Evolutionary conservation across 441 rosid species (phyloP).

Genomic region (Adansonia gregorii): DNA sequence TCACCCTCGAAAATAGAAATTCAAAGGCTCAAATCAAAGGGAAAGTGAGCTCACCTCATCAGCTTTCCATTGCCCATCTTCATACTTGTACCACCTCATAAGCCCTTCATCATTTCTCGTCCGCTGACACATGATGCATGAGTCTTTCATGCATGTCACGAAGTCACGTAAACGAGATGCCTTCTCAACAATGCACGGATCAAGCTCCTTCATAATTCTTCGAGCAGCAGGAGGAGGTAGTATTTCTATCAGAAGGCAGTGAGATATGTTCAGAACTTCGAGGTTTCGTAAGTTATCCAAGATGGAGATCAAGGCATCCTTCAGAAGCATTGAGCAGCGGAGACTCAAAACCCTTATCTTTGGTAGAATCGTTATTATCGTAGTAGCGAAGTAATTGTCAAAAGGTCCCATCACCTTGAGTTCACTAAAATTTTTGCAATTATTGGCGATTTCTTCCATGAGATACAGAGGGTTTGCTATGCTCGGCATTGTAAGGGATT

Average conservation of each 20-base stretch:
- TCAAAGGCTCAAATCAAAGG: conserved; percentile 45
- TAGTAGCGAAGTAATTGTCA: conserved; percentile 55
- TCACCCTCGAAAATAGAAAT: conserved; percentile 2
- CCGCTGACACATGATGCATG: conserved; percentile 78
- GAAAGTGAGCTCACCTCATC: conserved; percentile 75
- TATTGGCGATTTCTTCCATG: conserved; percentile 68
- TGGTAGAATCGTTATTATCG: conserved; percentile 53
- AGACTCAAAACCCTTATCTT: conserved; percentile 69
- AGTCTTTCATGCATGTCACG: conserved; percentile 63
- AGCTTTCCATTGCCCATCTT: conserved; percentile 78
- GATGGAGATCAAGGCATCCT: conserved; percentile 58
- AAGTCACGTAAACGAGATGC: conserved; percentile 61
- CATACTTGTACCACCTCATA: conserved; percentile 88
- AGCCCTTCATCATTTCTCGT: conserved; percentile 76
- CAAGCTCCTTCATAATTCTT: conserved; percentile 54
- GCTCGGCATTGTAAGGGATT: conserved; percentile 91
- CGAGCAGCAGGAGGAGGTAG: conserved; percentile 41
- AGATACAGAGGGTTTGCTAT: conserved; percentile 69
- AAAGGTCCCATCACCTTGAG: conserved; percentile 91
- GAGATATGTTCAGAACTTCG: conserved; percentile 87
- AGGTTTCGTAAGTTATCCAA: conserved; percentile 50
- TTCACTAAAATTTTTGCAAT: conserved; percentile 64
- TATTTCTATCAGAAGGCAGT: conserved; percentile 61
- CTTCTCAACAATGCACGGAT: conserved; percentile 53
- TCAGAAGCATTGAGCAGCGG: conserved; percentile 59